Evolutionary conservation across 2,329 filamentous ascomycete genomes (phyloP).

Genomic region (Aureobasidium lini): DNA sequence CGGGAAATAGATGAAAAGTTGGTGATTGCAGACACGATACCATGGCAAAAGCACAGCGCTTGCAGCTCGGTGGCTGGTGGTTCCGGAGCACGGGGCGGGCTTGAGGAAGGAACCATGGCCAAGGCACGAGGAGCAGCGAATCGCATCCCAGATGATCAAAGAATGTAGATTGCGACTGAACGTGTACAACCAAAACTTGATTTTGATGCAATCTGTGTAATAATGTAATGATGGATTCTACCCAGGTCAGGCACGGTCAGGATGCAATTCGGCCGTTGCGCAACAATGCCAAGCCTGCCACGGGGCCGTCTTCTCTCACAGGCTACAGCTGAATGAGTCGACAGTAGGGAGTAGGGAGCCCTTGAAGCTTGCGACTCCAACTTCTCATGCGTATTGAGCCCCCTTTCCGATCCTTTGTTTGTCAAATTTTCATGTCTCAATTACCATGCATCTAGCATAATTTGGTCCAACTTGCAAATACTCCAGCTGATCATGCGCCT

Average conservation of each 20-base stretch:
- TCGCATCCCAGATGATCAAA: not conserved
- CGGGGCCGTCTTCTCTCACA: not conserved
- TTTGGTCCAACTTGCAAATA: not conserved
- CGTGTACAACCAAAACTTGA: not conserved
- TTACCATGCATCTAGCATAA: not conserved
- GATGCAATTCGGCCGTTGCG: not conserved
- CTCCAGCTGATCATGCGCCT: slow-evolving; percentile 9
- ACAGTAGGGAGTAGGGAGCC: not conserved
- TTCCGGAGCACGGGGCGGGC: slow-evolving; percentile 5
- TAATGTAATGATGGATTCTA: not conserved
- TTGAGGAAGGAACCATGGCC: not conserved
- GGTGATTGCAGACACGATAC: slow-evolving; percentile 8
- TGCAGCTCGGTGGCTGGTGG: slow-evolving; percentile 11
- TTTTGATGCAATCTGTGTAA: not conserved
- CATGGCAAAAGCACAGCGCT: slow-evolving; percentile 5
- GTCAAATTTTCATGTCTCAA: not conserved
- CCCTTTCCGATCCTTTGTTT: slow-evolving; percentile 10
- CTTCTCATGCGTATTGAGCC: not conserved
- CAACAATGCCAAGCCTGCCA: not conserved
- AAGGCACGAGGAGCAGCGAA: not conserved
- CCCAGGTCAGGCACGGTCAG: not conserved
- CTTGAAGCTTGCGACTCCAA: no score
- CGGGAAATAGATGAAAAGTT: slow-evolving; percentile 7
- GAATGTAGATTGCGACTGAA: not conserved
- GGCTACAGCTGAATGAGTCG: not conserved